phyloP scores from a whole-genome alignment of 2,329 filamentous ascomycete genomes.

The Metarhizium robertsii region DNA sequence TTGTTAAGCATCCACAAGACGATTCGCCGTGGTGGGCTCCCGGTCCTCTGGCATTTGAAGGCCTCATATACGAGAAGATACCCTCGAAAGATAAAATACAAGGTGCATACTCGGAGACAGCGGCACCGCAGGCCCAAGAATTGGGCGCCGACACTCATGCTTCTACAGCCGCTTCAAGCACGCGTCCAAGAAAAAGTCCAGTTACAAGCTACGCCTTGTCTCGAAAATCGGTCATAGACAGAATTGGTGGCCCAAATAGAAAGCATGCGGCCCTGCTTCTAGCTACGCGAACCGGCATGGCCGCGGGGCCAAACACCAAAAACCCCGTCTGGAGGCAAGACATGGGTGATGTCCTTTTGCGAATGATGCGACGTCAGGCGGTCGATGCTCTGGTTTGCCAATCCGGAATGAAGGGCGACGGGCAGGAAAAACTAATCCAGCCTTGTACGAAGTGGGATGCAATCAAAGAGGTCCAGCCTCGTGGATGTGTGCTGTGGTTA shows the following conservation, averaged over 20 bases:
- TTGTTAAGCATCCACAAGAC: slow-evolving; percentile 45
- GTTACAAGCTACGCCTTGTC: slow-evolving; percentile 19
- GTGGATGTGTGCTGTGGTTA: slow-evolving; percentile 38
- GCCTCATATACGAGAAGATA: slow-evolving; percentile 10
- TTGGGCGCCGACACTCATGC: not conserved
- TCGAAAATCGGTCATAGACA: slow-evolving; percentile 20
- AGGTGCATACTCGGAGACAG: not conserved
- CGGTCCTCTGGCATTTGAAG: slow-evolving; percentile 24
- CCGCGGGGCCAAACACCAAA: slow-evolving; percentile 5
- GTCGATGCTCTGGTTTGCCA: slow-evolving; percentile 32
- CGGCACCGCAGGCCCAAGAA: not conserved
- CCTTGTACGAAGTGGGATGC: slow-evolving; percentile 35
- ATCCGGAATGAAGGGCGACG: slow-evolving; percentile 5
- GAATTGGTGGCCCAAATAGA: slow-evolving; percentile 10
- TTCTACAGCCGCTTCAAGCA: not conserved
- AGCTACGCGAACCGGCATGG: slow-evolving; percentile 18
- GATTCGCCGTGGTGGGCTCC: slow-evolving; percentile 48
- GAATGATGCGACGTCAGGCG: slow-evolving; percentile 37
- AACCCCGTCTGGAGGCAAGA: slow-evolving; percentile 31
- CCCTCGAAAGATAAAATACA: not conserved
- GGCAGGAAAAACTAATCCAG: slow-evolving; percentile 27
- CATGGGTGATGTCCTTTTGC: slow-evolving; percentile 45
- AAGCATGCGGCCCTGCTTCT: slow-evolving; percentile 12
- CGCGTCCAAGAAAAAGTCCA: slow-evolving; percentile 7
- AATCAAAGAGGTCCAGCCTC: slow-evolving; percentile 26